Evolutionary conservation across 352 stramenopile genomes (phyloP).

Genomic region (Globisporangium iwayamae): DNA sequence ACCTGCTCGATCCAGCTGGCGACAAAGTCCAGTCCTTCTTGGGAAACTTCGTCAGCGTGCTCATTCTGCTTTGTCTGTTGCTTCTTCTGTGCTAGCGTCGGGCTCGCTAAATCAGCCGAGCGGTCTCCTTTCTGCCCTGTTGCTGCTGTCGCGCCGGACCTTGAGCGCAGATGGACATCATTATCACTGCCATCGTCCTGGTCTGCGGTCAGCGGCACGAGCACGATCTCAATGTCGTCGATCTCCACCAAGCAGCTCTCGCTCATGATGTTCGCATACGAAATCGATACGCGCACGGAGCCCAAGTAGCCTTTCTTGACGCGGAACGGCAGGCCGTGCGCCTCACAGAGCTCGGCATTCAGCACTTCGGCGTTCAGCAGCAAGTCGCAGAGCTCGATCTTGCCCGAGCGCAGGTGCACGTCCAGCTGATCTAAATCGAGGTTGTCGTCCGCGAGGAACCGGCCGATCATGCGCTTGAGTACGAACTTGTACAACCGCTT

Average conservation of each 20-base stretch:
- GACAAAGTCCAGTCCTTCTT: constrained; percentile 89
- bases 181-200: constrained; percentile 17
- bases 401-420: constrained; percentile 73
- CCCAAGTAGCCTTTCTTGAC: constrained; percentile 86
- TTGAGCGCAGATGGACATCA: not conserved
- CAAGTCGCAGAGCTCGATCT: constrained; percentile 80
- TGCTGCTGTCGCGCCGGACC: not conserved
- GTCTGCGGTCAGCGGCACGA: constrained; percentile 45
- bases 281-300: constrained; percentile 80
- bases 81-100: constrained; percentile 6
- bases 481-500: constrained; percentile 92
- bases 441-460: constrained; percentile 79
- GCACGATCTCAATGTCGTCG: constrained; percentile 85
- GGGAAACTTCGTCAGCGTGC: constrained; percentile 71
- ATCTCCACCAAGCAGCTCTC: constrained; percentile 87
- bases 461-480: constrained; percentile 85
- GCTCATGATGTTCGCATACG: constrained; percentile 86
- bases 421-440: constrained; percentile 86
- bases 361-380: constrained; percentile 74
- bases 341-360: constrained; percentile 74
- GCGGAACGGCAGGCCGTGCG: constrained; percentile 68
- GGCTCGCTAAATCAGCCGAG: not conserved
- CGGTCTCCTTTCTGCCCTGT: constrained; percentile 10
- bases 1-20: constrained; percentile 89
- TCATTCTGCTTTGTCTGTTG: constrained; percentile 26